A percentile compares a stretch with the other conserved stretches of the same genome.
These are phyloP conservation scores for Agaricales sp. DNA, from an alignment of 1,284 basidiomycete species.

Conservation along the genomic window DNA sequence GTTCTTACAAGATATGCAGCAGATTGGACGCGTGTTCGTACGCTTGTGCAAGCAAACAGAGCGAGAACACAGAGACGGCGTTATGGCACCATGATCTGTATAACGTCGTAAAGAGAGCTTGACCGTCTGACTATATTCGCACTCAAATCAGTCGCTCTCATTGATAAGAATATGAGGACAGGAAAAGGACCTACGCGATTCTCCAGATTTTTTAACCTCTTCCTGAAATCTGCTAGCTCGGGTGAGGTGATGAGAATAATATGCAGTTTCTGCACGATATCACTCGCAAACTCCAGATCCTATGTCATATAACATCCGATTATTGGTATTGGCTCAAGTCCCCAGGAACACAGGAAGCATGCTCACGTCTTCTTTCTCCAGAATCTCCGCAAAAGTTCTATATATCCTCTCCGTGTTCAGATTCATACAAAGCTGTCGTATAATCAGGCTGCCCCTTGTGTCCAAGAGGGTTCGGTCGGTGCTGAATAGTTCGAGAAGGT, in stretches of 20 bases:
- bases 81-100: slow-evolving; percentile 99
- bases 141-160: slow-evolving; percentile 2
- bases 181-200: slow-evolving; percentile 54
- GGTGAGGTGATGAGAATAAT: slow-evolving; percentile 96
- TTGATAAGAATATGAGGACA: slow-evolving; percentile 7
- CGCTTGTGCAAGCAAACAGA: slow-evolving; percentile 94
- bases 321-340: neutral
- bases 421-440: slow-evolving; percentile 89
- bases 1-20: slow-evolving; percentile 85
- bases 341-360: neutral
- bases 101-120: slow-evolving; percentile 83
- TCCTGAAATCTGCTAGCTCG: slow-evolving; percentile 89
- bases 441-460: slow-evolving; percentile 90
- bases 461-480: slow-evolving; percentile 90
- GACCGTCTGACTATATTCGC: slow-evolving; percentile 83
- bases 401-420: slow-evolving; percentile 96
- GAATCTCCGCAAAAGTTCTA: slow-evolving; percentile 89
- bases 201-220: slow-evolving; percentile 87
- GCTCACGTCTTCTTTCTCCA: slow-evolving; percentile 93
- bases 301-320: slow-evolving; percentile 19
- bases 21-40: slow-evolving; percentile 98
- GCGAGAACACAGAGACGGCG: slow-evolving; percentile 90
- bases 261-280: slow-evolving; percentile 96
- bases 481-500: slow-evolving; percentile 89
- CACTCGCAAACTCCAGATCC: slow-evolving; percentile 95